Evolutionary conservation across 805 yeast species (phyloP).

Genomic region (Debaryomyces hansenii): DNA sequence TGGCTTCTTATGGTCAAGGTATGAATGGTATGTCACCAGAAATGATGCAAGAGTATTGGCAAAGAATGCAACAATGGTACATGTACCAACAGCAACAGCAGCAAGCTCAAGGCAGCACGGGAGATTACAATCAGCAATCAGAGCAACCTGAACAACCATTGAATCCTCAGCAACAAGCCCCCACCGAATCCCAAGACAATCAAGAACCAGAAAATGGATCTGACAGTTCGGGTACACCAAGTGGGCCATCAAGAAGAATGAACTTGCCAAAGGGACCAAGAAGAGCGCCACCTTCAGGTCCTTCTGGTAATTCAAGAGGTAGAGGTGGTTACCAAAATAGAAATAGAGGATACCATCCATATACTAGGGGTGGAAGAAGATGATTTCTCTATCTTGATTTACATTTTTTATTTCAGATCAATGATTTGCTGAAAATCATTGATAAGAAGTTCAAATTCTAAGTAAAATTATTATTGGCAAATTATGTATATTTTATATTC

Average conservation of each 20-base stretch:
- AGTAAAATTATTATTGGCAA: too few species aligned
- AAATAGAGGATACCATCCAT: slow-evolving; percentile 45
- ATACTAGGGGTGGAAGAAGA: slow-evolving; percentile 40
- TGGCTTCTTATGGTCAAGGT: slow-evolving; percentile 21
- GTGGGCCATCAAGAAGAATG: slow-evolving; percentile 26
- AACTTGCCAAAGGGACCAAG: slow-evolving; percentile 56
- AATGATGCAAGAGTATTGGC: slow-evolving; percentile 64
- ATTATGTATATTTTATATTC: too few species aligned
- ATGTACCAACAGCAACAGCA: slow-evolving; percentile 56
- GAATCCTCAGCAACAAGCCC: slow-evolving; percentile 40
- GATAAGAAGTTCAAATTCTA: too few species aligned
- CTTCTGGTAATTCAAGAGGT: slow-evolving; percentile 29
- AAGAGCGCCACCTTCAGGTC: slow-evolving; percentile 41
- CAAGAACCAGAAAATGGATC: slow-evolving; percentile 10
- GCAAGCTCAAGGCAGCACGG: slow-evolving; percentile 21
- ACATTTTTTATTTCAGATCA: not conserved
- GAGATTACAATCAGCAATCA: slow-evolving; percentile 17
- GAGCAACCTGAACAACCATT: slow-evolving; percentile 41
- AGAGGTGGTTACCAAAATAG: slow-evolving; percentile 32
- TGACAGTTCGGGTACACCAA: slow-evolving; percentile 15
- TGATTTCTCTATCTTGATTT: not conserved
- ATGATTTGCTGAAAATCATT: not conserved
- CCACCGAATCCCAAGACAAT: slow-evolving; percentile 9
- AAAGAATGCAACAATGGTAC: slow-evolving; percentile 64
- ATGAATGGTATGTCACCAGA: slow-evolving; percentile 44